A percentile compares a stretch with the other conserved stretches of the same genome.
These are phyloP conservation scores for Diddensiella transvaalensis DNA, from an alignment of 805 yeast species.

Conservation along the genomic window DNA sequence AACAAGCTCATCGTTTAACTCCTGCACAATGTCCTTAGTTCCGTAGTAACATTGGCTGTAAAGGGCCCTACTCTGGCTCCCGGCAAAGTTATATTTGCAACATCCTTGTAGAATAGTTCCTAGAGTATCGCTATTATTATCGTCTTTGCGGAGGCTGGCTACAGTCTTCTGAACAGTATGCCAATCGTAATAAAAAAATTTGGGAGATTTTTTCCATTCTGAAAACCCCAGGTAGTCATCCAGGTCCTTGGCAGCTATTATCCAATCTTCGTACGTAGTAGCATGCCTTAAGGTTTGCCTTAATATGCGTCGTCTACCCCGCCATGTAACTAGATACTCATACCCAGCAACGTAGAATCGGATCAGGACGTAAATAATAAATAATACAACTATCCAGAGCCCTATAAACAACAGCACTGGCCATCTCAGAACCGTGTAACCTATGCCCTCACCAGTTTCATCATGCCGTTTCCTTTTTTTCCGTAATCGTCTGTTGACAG, in stretches of 20 bases:
- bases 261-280: conserved; percentile 58
- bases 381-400: conserved; percentile 52
- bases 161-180: conserved; percentile 52
- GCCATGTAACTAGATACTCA: conserved; percentile 59
- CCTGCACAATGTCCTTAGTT: conserved; percentile 57
- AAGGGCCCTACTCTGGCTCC: conserved; percentile 65
- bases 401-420: conserved; percentile 55
- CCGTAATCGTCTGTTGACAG: conserved; percentile 27
- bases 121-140: conserved; percentile 49
- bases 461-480: conserved; percentile 8
- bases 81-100: conserved; percentile 70
- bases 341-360: conserved; percentile 59
- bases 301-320: conserved; percentile 51
- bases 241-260: conserved; percentile 50
- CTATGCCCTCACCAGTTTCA: conserved; percentile 32
- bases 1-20: conserved; percentile 52
- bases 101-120: conserved; percentile 60
- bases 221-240: conserved; percentile 59
- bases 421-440: conserved; percentile 56
- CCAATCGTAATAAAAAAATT: conserved; percentile 66
- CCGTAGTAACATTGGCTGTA: conserved; percentile 76
- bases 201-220: conserved; percentile 59
- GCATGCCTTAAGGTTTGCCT: conserved; percentile 50
- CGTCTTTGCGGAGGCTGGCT: conserved; percentile 38
- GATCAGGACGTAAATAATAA: conserved; percentile 47